Evolutionary conservation across 1,139 yeast species (phyloP).

Genomic region (Hemisphaericaspora xylanilytica): DNA sequence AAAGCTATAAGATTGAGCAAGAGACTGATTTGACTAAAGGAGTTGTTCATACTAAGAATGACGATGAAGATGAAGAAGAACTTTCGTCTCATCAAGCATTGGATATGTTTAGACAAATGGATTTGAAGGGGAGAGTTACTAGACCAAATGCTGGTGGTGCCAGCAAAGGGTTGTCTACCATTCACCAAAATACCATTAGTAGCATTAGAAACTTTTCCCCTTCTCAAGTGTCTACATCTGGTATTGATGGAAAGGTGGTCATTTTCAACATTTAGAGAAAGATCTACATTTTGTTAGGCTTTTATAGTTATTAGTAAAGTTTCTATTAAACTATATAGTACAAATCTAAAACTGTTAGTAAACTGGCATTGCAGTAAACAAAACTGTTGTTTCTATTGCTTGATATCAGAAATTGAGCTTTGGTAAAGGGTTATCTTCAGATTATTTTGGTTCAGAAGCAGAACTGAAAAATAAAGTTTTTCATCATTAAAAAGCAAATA

Average conservation of each 20-base stretch:
- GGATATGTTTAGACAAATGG: slow-evolving; percentile 94
- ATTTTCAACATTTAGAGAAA: slow-evolving; percentile 40
- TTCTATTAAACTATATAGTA: neutral
- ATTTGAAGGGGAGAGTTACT: slow-evolving; percentile 80
- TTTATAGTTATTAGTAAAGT: neutral
- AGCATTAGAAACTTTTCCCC: slow-evolving; percentile 64
- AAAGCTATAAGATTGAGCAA: slow-evolving; percentile 60
- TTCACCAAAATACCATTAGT: slow-evolving; percentile 89
- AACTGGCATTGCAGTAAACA: neutral
- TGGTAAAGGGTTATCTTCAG: slow-evolving; percentile 62
- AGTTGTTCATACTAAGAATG: slow-evolving; percentile 18
- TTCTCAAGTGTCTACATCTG: slow-evolving; percentile 41
- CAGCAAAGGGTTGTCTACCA: slow-evolving; percentile 58
- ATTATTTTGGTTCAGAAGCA: slow-evolving; percentile 76
- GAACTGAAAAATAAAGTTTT: slow-evolving; percentile 65
- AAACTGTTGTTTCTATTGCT: slow-evolving; percentile 3
- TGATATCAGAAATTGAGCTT: slow-evolving; percentile 28
- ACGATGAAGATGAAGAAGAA: slow-evolving; percentile 55
- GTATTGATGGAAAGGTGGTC: slow-evolving; percentile 90
- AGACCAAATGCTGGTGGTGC: slow-evolving; percentile 33
- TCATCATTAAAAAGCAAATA: slow-evolving; percentile 51
- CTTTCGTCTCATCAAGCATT: slow-evolving; percentile 77
- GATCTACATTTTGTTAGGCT: neutral
- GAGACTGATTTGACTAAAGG: slow-evolving; percentile 46
- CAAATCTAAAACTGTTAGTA: slow-evolving; percentile 1